Base-by-base conservation (phyloP, 306 rosid species). In the Potentilla sterilis region DNA sequence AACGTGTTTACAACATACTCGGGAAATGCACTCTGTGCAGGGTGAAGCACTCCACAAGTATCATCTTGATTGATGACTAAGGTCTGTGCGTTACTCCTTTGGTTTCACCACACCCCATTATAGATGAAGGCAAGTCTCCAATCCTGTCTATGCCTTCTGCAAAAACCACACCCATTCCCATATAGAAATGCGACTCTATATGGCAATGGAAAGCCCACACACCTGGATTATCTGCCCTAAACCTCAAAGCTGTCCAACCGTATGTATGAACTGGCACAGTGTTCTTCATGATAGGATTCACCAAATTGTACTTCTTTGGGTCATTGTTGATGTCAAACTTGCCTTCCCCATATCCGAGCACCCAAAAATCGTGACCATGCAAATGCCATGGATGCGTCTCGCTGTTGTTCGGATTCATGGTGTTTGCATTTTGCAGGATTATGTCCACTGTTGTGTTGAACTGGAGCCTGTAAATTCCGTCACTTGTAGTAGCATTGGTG, bases 181-280 rank as follows among this genome's bases (percentile, higher is more conserved):
- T 86, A 15, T 66, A 88, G 86, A 90, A 90, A 81, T 94, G 98
- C 15, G 97, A 59, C 63, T 91, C 98, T 18, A 94, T 87, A 49
- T 90, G 98, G 83, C 98, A 94, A 82, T 94, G 98, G 41, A 94
- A 94, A 5, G 89, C 90, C 98, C 98, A 90, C 12, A 81, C 92
- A 0, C 98, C 98, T 1, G 98, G 98, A 37, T 94, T 91, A 41
- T 90, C 83, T 0, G 98, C 79, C 68, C 77, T 65, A 58, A 94
- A 94, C 76, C 98, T 91, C 81, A 94, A 28, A 2, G 98, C 95
- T 11, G 98, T 94, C 97, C 98, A 94, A 44, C 97, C 93, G 42
- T 51, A 86, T 0, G 67, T 79, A 73, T 94, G 98, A 80, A 94
- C 77, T 0, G 96, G 81, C 68, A 92, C 96, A 0, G 97, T 94